phyloP scores from a whole-genome alignment of 2,329 filamentous ascomycete genomes.

The Exserohilum turcica region DNA sequence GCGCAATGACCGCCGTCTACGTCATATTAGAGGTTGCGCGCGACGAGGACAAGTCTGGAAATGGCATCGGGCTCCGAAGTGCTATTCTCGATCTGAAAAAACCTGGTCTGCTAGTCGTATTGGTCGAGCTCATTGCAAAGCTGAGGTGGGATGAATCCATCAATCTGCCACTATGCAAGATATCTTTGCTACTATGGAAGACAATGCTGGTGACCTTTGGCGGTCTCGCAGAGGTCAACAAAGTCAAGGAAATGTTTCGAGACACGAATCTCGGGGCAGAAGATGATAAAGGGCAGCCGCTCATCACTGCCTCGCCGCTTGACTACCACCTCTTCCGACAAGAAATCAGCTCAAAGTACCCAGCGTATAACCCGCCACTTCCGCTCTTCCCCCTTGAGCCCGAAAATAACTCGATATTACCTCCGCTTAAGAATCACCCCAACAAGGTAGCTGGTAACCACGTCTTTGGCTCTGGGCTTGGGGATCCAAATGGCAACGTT shows the following conservation, averaged over 20 bases:
- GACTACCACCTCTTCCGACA: conserved; percentile 97
- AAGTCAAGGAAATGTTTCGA: conserved; percentile 73
- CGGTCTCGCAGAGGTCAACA: conserved; percentile 72
- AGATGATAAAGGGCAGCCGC: conserved; percentile 67
- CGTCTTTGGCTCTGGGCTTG: conserved; percentile 59
- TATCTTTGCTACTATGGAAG: conserved; percentile 91
- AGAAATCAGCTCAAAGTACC: conserved; percentile 97
- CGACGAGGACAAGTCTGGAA: conserved; percentile 44
- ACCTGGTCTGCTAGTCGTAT: conserved; percentile 71
- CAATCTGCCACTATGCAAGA: conserved; percentile 59
- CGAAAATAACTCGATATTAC: conserved; percentile 88
- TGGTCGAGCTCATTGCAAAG: conserved; percentile 64
- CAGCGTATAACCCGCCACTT: conserved; percentile 88
- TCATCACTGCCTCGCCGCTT: conserved; percentile 89
- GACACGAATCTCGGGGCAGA: conserved; percentile 62
- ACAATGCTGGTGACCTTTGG: conserved; percentile 85
- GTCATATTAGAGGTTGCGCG: conserved; percentile 55
- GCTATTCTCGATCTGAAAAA: conserved; percentile 41
- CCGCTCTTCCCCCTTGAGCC: conserved; percentile 83
- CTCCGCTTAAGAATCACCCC: conserved; percentile 78
- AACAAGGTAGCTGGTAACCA: conserved; percentile 56
- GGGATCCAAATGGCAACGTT: conserved; percentile 52
- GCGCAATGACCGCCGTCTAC: conserved; percentile 56
- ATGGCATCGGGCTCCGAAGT: conserved; percentile 58
- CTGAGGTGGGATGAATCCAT: conserved; percentile 64